phyloP scores from a whole-genome alignment of 1,284 basidiomycete species.

The Rhodotorula sp. region DNA sequence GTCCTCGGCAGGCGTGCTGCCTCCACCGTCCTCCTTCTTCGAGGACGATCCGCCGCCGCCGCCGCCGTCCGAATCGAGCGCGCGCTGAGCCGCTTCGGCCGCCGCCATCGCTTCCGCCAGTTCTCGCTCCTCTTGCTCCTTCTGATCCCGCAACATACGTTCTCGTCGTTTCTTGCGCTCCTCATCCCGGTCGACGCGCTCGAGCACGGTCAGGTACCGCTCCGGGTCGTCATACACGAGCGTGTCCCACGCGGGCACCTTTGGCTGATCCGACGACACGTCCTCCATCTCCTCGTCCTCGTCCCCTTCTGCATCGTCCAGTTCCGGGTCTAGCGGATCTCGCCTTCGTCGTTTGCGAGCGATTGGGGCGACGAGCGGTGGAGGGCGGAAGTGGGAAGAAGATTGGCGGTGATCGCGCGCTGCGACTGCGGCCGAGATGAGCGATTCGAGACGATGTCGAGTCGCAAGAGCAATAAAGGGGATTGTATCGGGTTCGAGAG shows the following conservation, averaged over 20 bases:
- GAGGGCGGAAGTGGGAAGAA: slow-evolving; percentile 65
- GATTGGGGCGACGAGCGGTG: slow-evolving; percentile 49
- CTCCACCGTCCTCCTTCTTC: slow-evolving; percentile 8
- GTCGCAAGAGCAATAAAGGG: slow-evolving; percentile 65
- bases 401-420: slow-evolving; percentile 65
- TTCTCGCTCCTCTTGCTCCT: slow-evolving; percentile 55
- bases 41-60: slow-evolving; percentile 4
- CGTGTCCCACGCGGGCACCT: slow-evolving; percentile 70
- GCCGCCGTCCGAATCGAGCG: slow-evolving; percentile 49
- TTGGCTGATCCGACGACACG: background rate
- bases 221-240: slow-evolving; percentile 67
- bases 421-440: slow-evolving; percentile 66
- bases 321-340: slow-evolving; percentile 45
- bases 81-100: slow-evolving; percentile 38
- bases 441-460: slow-evolving; percentile 67
- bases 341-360: slow-evolving; percentile 23
- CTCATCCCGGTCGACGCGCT: slow-evolving; percentile 74
- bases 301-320: slow-evolving; percentile 11
- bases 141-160: slow-evolving; percentile 64
- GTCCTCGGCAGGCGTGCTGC: background rate
- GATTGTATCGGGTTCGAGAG: slow-evolving; percentile 46
- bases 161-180: slow-evolving; percentile 69
- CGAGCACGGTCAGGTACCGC: slow-evolving; percentile 69
- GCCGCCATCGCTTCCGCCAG: slow-evolving; percentile 51
- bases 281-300: slow-evolving; percentile 22